A percentile compares a stretch with the other conserved stretches of the same genome.
Conservation (phyloP, 768 basidiomycete genomes). For the Tulasnella sp. region DNA sequence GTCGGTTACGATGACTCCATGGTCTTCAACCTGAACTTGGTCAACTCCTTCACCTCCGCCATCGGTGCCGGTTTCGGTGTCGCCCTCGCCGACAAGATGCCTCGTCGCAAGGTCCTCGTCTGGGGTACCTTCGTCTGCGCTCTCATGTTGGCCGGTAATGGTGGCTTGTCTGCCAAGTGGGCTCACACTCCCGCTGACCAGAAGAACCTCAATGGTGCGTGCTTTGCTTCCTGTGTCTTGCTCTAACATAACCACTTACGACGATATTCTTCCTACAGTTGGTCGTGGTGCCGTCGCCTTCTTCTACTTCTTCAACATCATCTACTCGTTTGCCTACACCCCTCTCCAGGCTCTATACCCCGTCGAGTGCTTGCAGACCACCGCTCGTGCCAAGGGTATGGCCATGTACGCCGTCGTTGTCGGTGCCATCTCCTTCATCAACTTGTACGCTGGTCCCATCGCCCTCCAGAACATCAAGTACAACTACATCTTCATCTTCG, state of each 20-base stretch:
- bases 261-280: slow-evolving; percentile 2
- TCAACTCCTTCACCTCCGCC: slow-evolving; percentile 24
- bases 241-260: neutral
- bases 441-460: slow-evolving; percentile 40
- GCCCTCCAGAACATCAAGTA: slow-evolving; percentile 31
- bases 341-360: slow-evolving; percentile 49
- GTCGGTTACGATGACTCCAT: slow-evolving; percentile 18
- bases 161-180: slow-evolving; percentile 18
- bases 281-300: slow-evolving; percentile 26
- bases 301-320: slow-evolving; percentile 39
- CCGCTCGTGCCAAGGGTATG: slow-evolving; percentile 52
- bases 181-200: slow-evolving; percentile 10
- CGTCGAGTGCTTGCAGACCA: slow-evolving; percentile 43
- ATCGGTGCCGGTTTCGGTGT: slow-evolving; percentile 26
- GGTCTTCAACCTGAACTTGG: slow-evolving; percentile 28
- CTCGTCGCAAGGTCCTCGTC: slow-evolving; percentile 25
- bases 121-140: slow-evolving; percentile 25
- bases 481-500: slow-evolving; percentile 26
- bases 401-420: slow-evolving; percentile 34
- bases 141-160: slow-evolving; percentile 20
- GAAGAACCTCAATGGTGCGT: slow-evolving; percentile 13
- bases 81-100: slow-evolving; percentile 23
- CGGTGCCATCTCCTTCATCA: slow-evolving; percentile 29
- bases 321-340: slow-evolving; percentile 44
- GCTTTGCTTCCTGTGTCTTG: neutral